Evolutionary conservation across 164 flowering plant species (phyloP), one percentile per base, ranked within the genome.

Genomic region (Vitis amurensis): DNA sequence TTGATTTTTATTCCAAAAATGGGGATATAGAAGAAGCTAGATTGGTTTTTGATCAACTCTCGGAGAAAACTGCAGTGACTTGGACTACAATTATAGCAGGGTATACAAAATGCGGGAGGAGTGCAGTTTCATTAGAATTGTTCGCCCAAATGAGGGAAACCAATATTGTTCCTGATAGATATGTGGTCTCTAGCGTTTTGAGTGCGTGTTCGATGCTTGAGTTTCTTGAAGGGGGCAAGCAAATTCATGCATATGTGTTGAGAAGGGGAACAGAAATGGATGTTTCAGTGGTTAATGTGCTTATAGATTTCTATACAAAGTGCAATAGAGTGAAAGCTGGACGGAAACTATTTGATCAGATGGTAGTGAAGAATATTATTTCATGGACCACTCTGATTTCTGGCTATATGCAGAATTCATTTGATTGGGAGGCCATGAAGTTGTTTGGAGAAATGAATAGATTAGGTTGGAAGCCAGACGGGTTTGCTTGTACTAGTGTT

Each of bases 301-400:
- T 89, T 8, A 77, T 89, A 59, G 92, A 86, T 81, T 78, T 83
- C 23, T 91, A 89, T 70, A 60, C 70, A 2, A 89, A 89, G 77
- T 85, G 89, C 73, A 78, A 74, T 66, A 74, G 64, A 70, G 82
- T 85, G 59, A 67, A 70, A 70, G 61, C 66, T 50, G 87, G 77
- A 2, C 47, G 79, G 67, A 79, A 17, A 61, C 63, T 89, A 27
- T 89, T 91, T 66, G 82, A 89, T 67, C 76, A 55, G 31, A 85
- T 89, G 86, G 72, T 9, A 50, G 70, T 56, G 66, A 86, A 76
- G 77, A 79, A 89, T 76, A 71, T 80, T 29, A 80, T 85, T 50
- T 85, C 93, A 30, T 91, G 97, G 97, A 89, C 92, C 16, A 84
- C 92, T 8, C 84, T 89, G 89, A 85, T 88, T 71, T 78, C 91